A percentile compares a stretch with the other conserved stretches of the same genome.
Evolutionary conservation across 1,284 basidiomycete species (phyloP).

Genomic region (Ganoderma lingzhi): DNA sequence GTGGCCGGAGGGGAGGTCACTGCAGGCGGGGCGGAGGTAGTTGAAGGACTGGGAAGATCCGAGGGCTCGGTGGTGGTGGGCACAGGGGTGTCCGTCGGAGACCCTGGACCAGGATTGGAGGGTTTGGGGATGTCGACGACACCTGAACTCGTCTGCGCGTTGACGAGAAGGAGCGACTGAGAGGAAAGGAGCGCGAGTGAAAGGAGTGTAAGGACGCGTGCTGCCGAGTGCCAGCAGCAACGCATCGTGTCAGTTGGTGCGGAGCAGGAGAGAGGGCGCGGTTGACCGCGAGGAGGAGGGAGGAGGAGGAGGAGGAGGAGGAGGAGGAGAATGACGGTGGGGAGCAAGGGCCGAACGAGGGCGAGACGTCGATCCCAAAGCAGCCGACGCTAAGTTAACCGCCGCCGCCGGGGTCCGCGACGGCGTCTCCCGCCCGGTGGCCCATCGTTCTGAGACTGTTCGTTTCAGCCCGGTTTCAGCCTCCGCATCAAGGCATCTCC

Average conservation of each 20-base stretch:
- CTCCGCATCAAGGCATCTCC: background rate
- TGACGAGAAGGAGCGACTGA: conserved; percentile 42
- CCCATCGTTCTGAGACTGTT: background rate
- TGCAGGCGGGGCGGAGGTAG: conserved; percentile 7
- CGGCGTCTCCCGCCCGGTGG: background rate
- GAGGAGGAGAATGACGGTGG: background rate
- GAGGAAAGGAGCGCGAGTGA: conserved; percentile 43
- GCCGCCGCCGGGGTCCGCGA: no score
- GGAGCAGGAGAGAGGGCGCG: conserved; percentile 32
- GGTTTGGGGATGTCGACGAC: conserved; percentile 4
- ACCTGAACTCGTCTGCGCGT: conserved; percentile 26
- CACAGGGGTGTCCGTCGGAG: conserved; percentile 4
- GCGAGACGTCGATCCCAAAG: background rate
- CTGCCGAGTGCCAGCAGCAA: conserved; percentile 40
- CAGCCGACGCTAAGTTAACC: background rate
- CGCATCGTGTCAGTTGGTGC: conserved; percentile 37
- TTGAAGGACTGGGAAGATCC: conserved; percentile 6
- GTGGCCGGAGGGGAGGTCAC: background rate
- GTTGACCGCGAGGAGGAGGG: conserved; percentile 10
- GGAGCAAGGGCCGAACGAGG: background rate
- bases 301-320: conserved; percentile 2
- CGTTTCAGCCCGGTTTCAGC: background rate
- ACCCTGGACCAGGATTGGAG: background rate
- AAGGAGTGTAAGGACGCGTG: conserved; percentile 46
- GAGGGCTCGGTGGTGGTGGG: conserved; percentile 18